Conservation (phyloP, 2,329 filamentous ascomycete species). For the Colletotrichum phormii region DNA sequence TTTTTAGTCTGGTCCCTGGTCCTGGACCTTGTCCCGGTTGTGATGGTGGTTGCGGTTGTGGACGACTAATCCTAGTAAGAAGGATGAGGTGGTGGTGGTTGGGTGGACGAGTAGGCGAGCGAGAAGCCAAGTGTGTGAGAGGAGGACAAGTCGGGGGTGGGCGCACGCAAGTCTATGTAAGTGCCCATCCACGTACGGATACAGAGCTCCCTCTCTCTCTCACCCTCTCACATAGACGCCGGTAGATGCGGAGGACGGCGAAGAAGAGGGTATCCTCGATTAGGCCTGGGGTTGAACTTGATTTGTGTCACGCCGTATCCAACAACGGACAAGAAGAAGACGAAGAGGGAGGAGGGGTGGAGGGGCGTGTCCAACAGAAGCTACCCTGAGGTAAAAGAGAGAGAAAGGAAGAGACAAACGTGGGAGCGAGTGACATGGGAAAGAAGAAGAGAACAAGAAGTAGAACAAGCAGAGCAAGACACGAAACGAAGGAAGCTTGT, state of each 20-base stretch:
- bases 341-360: no score
- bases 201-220: background rate
- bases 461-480: background rate
- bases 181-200: background rate
- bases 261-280: background rate
- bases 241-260: background rate
- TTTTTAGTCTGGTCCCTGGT: slow-evolving; percentile 10
- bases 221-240: background rate
- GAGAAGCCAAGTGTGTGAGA: background rate
- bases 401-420: slow-evolving; percentile 1
- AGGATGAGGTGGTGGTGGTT: background rate
- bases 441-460: background rate
- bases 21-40: background rate
- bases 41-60: slow-evolving; percentile 1
- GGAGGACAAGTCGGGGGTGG: slow-evolving; percentile 1
- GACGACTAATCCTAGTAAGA: background rate
- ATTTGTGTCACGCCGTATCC: slow-evolving; percentile 11
- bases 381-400: background rate
- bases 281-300: slow-evolving; percentile 1
- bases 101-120: slow-evolving; percentile 7
- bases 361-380: background rate
- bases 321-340: slow-evolving; percentile 12
- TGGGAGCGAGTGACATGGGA: background rate
- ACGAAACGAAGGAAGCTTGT: background rate
- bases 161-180: slow-evolving; percentile 27